Base-by-base conservation (phyloP, 2,329 filamentous ascomycete species). In the Thermothelomyces thermophilus region DNA sequence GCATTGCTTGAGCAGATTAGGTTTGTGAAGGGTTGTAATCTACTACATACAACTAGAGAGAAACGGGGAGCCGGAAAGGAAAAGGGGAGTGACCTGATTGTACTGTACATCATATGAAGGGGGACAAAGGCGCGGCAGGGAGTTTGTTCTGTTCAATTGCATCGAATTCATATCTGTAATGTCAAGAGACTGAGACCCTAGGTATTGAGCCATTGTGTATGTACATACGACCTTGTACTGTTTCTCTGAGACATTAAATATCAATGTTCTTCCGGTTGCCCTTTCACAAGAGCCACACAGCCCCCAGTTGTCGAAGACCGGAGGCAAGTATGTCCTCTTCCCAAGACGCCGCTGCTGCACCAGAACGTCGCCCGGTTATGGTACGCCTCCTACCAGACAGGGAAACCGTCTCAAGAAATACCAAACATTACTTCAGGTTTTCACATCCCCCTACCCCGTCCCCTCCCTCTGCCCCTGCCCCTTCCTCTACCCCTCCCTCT, bases 401-500 rank as follows among this genome's bases (percentile, higher is more conserved):
- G n/a, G n/a, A n/a, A n/a, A n/a, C n/a, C n/a, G n/a, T n/a, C n/a
- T n/a, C n/a, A n/a, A n/a, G n/a, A n/a, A n/a, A n/a, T n/a, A n/a
- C n/a, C n/a, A n/a, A n/a, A n/a, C n/a, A n/a, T n/a, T n/a, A n/a
- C n/a, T n/a, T n/a, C n/a, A n/a, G n/a, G n/a, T n/a, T n/a, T n/a
- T n/a, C n/a, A n/a, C n/a, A n/a, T n/a, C n/a, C 20, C 19, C 36
- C 22, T 36, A 10, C 24, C 40, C 4, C 48, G 28, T 11, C 45
- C 35, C n/a, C 45, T 34, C 3, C 45, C 48, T 7, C 47, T 39
- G 2, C 39, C 46, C 7, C 36, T 13, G 5, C 46, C 40, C 17
- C 46, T 17, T 30, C 45, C 45, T 9, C 53, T 31, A 5, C 49
- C 49, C 19, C 49, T 30, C 2, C 53, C 46, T 20, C 41, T 35